These are phyloP conservation scores for Globisporangium takayamanum DNA, from an alignment of 352 stramenopile species.

Conservation along the genomic window DNA sequence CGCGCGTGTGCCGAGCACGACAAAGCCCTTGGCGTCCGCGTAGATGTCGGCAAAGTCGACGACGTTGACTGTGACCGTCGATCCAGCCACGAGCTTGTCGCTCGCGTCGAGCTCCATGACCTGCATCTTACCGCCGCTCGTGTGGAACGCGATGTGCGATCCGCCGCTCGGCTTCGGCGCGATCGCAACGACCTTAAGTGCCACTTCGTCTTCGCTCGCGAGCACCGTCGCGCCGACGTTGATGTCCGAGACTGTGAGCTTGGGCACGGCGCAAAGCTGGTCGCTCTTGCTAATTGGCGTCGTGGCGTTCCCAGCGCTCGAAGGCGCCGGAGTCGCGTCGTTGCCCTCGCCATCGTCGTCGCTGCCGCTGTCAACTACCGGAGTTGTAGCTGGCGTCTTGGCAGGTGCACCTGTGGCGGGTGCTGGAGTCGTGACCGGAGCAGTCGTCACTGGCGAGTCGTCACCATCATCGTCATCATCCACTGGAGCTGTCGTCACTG, in stretches of 20 bases:
- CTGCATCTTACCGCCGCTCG: constrained; percentile 29
- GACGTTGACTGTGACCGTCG: constrained; percentile 27
- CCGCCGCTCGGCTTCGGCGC: constrained; percentile 34
- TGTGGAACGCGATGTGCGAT: constrained; percentile 47
- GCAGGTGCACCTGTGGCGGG: neutral
- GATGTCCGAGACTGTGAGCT: constrained; percentile 33
- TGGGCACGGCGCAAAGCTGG: constrained; percentile 37
- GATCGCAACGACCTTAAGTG: constrained; percentile 42
- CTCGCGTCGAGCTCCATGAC: constrained; percentile 40
- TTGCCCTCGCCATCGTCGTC: neutral
- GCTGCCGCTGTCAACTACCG: neutral
- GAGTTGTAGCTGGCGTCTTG: neutral
- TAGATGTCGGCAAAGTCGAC: constrained; percentile 54
- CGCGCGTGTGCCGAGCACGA: constrained; percentile 41
- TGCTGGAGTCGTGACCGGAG: neutral
- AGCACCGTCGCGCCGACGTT: constrained; percentile 27
- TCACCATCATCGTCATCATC: constrained; percentile 1
- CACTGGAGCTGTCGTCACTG: constrained; percentile 1
- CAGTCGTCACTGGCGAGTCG: constrained; percentile 1
- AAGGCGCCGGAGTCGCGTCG: constrained; percentile 1
- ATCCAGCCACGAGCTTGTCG: constrained; percentile 35
- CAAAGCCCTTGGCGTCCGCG: constrained; percentile 46
- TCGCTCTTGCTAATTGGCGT: constrained; percentile 13
- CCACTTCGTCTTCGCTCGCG: constrained; percentile 43
- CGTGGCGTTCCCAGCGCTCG: constrained; percentile 5